A percentile compares a stretch with the other conserved stretches of the same genome.
phyloP scores from a whole-genome alignment of 2,329 filamentous ascomycete species.

The Trichoderma sp. region DNA sequence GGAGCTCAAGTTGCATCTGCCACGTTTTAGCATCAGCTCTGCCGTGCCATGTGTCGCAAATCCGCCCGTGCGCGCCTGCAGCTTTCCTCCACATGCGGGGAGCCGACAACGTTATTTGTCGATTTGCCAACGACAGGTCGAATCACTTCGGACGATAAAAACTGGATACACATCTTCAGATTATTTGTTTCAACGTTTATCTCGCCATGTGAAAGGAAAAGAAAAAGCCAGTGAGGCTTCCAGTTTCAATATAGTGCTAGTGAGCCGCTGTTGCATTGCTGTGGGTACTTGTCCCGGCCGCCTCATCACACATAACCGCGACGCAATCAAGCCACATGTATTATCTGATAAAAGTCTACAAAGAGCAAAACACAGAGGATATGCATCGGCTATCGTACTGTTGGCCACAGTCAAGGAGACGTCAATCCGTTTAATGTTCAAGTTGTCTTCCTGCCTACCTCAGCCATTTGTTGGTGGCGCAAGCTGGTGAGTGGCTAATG shows the following conservation, averaged over 20 bases:
- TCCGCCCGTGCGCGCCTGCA: slow-evolving; percentile 4
- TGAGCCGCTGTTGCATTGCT: not conserved
- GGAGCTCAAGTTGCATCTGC: not conserved
- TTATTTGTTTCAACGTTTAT: not conserved
- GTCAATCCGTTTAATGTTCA: not conserved
- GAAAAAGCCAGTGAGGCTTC: not conserved
- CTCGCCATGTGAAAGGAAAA: not conserved
- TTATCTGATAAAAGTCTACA: not conserved
- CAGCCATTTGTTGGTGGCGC: not conserved
- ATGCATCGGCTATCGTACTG: not conserved
- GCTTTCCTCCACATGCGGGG: not conserved
- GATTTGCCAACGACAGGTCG: not conserved
- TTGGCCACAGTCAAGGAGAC: not conserved
- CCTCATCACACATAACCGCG: not conserved
- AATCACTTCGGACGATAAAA: not conserved
- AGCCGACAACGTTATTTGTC: not conserved
- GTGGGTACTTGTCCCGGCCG: not conserved
- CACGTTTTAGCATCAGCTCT: slow-evolving; percentile 2
- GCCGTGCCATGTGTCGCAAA: not conserved
- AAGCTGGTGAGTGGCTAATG: not conserved
- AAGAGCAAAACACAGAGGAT: not conserved
- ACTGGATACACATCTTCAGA: not conserved
- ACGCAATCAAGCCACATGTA: not conserved
- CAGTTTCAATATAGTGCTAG: not conserved
- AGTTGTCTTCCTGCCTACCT: not conserved